Percentiles rank a stretch among this genome's conserved stretches.
Conservation (phyloP, 805 yeast species). For the Komagataella ulmi region DNA sequence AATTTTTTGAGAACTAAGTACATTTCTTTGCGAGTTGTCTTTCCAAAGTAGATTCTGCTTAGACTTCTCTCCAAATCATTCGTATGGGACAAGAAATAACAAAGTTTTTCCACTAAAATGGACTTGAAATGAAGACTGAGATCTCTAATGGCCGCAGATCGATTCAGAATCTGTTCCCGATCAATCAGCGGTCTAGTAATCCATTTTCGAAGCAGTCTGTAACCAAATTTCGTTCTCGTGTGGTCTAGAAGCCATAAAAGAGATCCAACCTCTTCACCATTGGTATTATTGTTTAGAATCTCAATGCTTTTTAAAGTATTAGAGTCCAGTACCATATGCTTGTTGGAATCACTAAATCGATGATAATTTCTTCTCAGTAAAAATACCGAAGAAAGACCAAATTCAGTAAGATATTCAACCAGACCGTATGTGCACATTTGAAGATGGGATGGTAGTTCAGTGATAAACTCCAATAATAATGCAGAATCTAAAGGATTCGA, state of each 20-base stretch:
- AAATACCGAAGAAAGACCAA: constrained; percentile 45
- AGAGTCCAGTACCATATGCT: constrained; percentile 46
- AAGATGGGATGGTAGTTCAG: neutral
- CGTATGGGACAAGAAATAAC: constrained; percentile 14
- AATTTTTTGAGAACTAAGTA: constrained; percentile 37
- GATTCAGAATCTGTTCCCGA: constrained; percentile 35
- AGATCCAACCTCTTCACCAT: constrained; percentile 47
- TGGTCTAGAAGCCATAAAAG: constrained; percentile 71
- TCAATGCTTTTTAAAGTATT: constrained; percentile 64
- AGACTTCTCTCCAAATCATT: constrained; percentile 51
- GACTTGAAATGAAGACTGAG: constrained; percentile 25
- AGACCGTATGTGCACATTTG: constrained; percentile 27
- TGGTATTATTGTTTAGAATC: constrained; percentile 54
- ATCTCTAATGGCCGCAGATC: constrained; percentile 49
- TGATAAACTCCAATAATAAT: neutral
- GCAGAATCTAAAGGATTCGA: neutral
- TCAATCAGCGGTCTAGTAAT: constrained; percentile 55
- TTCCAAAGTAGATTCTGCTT: constrained; percentile 45
- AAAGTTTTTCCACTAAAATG: constrained; percentile 18
- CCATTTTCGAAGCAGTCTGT: constrained; percentile 59
- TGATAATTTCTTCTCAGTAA: constrained; percentile 33
- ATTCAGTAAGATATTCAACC: constrained; percentile 45
- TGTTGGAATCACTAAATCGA: constrained; percentile 31
- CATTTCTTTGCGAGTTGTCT: constrained; percentile 46
- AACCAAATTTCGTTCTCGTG: constrained; percentile 70